Evolutionary conservation across 495 filamentous ascomycete genomes (phyloP).

Genomic region (Lepidopterella palustris): DNA sequence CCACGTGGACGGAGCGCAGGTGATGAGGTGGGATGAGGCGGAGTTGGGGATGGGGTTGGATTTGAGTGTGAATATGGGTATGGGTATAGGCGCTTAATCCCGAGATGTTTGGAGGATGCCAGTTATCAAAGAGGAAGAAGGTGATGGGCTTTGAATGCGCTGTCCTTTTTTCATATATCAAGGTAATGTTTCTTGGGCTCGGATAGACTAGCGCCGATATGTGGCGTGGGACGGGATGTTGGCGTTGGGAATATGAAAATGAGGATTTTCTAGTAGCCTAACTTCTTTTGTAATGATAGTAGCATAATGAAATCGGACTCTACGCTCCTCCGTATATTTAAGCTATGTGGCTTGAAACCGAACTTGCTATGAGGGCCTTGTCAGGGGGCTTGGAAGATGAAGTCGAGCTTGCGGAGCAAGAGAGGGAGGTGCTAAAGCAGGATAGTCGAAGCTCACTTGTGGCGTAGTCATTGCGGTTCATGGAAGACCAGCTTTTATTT

Average conservation of each 20-base stretch:
- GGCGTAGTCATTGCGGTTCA: neutral
- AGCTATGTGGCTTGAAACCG: too few species aligned
- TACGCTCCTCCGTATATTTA: neutral
- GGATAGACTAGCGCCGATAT: neutral
- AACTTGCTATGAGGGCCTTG: slow-evolving; percentile 34
- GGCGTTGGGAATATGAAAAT: neutral
- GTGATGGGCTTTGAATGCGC: neutral
- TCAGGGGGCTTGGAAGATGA: too few species aligned
- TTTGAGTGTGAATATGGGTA: too few species aligned
- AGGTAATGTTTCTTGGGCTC: too few species aligned
- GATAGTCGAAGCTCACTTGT: neutral
- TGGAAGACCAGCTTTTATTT: too few species aligned
- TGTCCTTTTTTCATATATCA: too few species aligned
- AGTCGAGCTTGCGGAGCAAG: slow-evolving; percentile 8
- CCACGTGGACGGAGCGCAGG: neutral
- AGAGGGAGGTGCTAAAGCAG: neutral
- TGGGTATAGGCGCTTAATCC: too few species aligned
- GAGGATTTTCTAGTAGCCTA: neutral
- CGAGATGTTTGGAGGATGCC: neutral
- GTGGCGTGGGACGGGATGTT: neutral
- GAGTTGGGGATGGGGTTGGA: neutral
- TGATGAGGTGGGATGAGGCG: neutral
- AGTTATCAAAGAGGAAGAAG: neutral
- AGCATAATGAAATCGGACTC: neutral
- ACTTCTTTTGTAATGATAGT: neutral